Base-by-base conservation (phyloP, 805 yeast species). In the Yarrowia keelungensis region DNA sequence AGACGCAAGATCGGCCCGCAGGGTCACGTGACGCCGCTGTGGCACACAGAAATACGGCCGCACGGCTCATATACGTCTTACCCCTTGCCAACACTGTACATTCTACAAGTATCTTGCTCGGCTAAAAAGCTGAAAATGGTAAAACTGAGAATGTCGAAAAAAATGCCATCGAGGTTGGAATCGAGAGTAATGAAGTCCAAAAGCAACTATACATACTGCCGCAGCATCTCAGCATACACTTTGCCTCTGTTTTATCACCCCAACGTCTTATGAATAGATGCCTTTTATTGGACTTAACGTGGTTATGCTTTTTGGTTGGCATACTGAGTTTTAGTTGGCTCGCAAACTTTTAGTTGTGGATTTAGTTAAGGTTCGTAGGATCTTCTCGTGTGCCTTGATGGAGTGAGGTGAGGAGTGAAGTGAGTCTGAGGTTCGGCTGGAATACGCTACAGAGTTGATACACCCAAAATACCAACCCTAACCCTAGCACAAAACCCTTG, bases 311-410 rank as follows among this genome's bases (percentile, higher is more conserved):
- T 42, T 26, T 26, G 32, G 32, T 26, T 26, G 32, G 32, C 4
- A 26, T 26, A 26, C 32, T 26, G 32, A 26, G 32, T 26, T 26
- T 26, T 19, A 19, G 47, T 45, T 45, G 14, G 26, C 26, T 45
- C 5, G 14, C 26, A 16, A 22, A 45, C 9, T n/a, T 35, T 12
- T 50, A 36, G 41, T 32, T 32, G 22, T 15, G 1, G 1, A 15
- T n/a, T 50, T 35, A 32, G 41, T 36, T 50, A 35, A 35, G 56
- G 56, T 50, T 50, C n/a, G 8, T 1, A 5, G 16, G 38, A 35
- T 35, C 41, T 35, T 50, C 54, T 32, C 22, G 54, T 35, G 54
- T 50, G 39, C 54, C 41, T 50, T 22, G 38, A 32, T 35, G 22
- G 16, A n/a, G 54, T 50, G 12, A 26, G 32, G 32, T 26, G 32